Conservation (phyloP, 2,329 filamentous ascomycete genomes). For the Incumbomyces delicatus region DNA sequence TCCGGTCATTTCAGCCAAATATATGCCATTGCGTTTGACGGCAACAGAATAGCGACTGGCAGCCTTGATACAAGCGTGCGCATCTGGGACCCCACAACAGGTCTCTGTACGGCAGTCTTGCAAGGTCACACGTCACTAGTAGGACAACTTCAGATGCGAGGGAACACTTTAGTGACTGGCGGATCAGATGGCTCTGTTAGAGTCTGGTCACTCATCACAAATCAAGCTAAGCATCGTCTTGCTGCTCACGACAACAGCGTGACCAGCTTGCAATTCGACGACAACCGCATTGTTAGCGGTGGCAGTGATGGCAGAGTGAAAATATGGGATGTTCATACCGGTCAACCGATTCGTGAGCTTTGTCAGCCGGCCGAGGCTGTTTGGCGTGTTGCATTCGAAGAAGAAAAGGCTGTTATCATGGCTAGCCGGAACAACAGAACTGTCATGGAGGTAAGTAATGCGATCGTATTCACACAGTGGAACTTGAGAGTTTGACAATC, state of each 20-base stretch:
- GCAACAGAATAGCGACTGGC: constrained; percentile 82
- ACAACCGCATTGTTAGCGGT: constrained; percentile 87
- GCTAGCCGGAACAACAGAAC: constrained; percentile 76
- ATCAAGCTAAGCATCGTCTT: constrained; percentile 83
- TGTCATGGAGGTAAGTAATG: constrained; percentile 73
- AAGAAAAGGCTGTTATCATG: constrained; percentile 95
- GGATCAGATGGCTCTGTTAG: constrained; percentile 92
- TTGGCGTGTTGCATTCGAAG: constrained; percentile 96
- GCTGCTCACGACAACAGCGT: constrained; percentile 98
- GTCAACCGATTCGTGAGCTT: constrained; percentile 80
- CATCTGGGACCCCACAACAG: constrained; percentile 88
- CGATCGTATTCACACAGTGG: not conserved
- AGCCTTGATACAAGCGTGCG: constrained; percentile 93
- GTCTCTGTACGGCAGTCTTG: constrained; percentile 78
- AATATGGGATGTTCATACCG: constrained; percentile 93
- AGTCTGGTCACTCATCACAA: constrained; percentile 87
- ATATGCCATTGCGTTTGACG: constrained; percentile 96
- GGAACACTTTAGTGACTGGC: constrained; percentile 88
- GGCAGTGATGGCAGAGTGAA: constrained; percentile 97
- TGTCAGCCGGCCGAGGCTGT: constrained; percentile 88
- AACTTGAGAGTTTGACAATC: no score
- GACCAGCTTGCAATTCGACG: constrained; percentile 93
- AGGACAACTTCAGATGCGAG: constrained; percentile 90
- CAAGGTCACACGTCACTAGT: constrained; percentile 96
- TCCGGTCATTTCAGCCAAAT: constrained; percentile 97